phyloP scores from a whole-genome alignment of 2,329 filamentous ascomycete genomes.

The Hirsutella minnesotensis region DNA sequence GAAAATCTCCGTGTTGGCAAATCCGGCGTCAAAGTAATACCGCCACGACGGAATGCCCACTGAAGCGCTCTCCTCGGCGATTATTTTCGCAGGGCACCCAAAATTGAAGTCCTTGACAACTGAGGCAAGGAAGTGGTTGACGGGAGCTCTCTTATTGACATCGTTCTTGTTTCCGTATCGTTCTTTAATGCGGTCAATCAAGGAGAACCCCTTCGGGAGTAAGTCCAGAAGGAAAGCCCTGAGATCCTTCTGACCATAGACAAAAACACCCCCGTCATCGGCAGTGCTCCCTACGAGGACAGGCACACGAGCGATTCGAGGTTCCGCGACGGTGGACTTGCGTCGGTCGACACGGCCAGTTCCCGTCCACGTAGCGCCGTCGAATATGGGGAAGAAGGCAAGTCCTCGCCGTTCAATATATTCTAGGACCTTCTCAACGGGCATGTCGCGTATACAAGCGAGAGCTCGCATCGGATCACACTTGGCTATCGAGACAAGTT shows the following conservation, averaged over 20 bases:
- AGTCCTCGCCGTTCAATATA: conserved; percentile 9
- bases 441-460: conserved; percentile 12
- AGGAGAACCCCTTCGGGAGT: too few species aligned
- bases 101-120: conserved; percentile 11
- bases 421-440: conserved; percentile 7
- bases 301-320: conserved; percentile 11
- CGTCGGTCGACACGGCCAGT: conserved; percentile 7
- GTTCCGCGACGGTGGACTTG: background rate
- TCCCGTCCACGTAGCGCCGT: conserved; percentile 10
- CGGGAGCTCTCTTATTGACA: too few species aligned
- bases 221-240: too few species aligned
- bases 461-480: conserved; percentile 7
- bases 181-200: too few species aligned
- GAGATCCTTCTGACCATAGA: too few species aligned
- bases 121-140: conserved; percentile 8
- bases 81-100: conserved; percentile 10
- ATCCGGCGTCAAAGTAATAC: conserved; percentile 35
- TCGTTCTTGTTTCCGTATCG: too few species aligned
- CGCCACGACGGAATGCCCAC: conserved; percentile 28
- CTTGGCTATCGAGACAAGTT: conserved; percentile 2
- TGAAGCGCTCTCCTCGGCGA: conserved; percentile 17
- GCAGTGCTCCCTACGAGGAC: conserved; percentile 12
- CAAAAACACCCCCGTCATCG: conserved; percentile 8
- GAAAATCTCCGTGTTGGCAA: conserved; percentile 30
- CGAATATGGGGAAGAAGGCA: conserved; percentile 9